A percentile compares a stretch with the other conserved stretches of the same genome.
Conservation (phyloP, 164 flowering plant species). For the Magnolia sinica region DNA sequence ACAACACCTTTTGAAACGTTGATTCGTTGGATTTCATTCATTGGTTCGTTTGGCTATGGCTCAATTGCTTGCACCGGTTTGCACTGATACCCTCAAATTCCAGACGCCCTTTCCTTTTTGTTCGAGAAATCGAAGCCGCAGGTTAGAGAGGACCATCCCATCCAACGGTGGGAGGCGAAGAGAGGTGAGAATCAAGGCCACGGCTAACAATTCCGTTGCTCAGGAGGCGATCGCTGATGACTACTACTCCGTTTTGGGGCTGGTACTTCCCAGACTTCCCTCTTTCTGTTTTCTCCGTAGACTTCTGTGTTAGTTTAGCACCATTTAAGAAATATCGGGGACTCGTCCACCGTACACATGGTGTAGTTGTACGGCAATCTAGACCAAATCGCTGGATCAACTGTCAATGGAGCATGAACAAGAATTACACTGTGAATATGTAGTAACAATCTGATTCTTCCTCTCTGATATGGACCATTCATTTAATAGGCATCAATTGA, state of each 20-base stretch:
- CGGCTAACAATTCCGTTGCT: slow-evolving; percentile 34
- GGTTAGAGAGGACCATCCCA: slow-evolving; percentile 20
- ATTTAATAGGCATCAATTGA: too few species aligned
- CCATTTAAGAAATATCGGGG: too few species aligned
- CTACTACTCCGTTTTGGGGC: slow-evolving; percentile 75
- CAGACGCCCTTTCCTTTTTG: slow-evolving; percentile 27
- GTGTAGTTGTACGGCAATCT: too few species aligned
- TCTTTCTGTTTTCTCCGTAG: neutral
- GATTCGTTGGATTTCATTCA: neutral
- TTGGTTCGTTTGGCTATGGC: slow-evolving; percentile 35
- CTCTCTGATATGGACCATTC: too few species aligned
- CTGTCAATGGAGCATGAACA: too few species aligned
- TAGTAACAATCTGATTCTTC: too few species aligned
- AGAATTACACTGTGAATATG: too few species aligned
- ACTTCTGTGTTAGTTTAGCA: neutral
- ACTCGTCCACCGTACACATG: too few species aligned
- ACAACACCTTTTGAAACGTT: neutral
- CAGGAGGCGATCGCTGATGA: slow-evolving; percentile 52
- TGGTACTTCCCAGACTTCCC: slow-evolving; percentile 39
- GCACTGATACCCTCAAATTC: slow-evolving; percentile 55
- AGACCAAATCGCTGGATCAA: too few species aligned
- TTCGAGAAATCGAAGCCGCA: slow-evolving; percentile 27
- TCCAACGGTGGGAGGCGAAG: slow-evolving; percentile 29
- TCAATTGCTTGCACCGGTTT: slow-evolving; percentile 55
- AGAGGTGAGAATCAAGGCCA: slow-evolving; percentile 38